A percentile compares a stretch with the other conserved stretches of the same genome.
phyloP scores from a whole-genome alignment of 2,329 filamentous ascomycete species.

The Claviceps fusiformis region DNA sequence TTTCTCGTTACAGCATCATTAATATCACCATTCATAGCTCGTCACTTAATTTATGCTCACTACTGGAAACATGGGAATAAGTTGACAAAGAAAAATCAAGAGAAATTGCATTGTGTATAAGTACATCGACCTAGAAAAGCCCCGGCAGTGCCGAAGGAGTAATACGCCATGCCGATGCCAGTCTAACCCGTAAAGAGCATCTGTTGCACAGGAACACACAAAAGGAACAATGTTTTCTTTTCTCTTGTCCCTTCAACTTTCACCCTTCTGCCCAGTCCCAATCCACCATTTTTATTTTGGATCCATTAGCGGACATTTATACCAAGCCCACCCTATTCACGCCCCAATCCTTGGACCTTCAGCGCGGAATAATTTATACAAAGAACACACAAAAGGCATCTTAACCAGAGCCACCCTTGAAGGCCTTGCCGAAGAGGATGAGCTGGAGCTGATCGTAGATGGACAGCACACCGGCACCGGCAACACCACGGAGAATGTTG shows the following conservation, averaged over 20 bases:
- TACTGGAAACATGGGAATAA: too few relatives aligned
- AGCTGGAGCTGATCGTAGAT: slow-evolving; percentile 99
- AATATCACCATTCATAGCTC: not conserved
- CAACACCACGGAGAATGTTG: slow-evolving; percentile 99
- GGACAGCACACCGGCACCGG: slow-evolving; percentile 99
- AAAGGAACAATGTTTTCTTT: slow-evolving; percentile 19
- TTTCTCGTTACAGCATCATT: not conserved
- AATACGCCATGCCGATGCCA: slow-evolving; percentile 36
- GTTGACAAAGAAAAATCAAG: slow-evolving; percentile 16
- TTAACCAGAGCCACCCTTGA: slow-evolving; percentile 55
- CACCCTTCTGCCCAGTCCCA: slow-evolving; percentile 33
- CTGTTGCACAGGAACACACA: slow-evolving; percentile 23
- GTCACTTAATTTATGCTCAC: not conserved
- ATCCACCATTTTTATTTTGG: slow-evolving; percentile 31
- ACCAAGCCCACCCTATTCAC: slow-evolving; percentile 23
- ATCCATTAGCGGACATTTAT: slow-evolving; percentile 25
- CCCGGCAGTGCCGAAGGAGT: slow-evolving; percentile 30
- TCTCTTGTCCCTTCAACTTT: slow-evolving; percentile 24
- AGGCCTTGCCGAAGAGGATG: slow-evolving; percentile 99
- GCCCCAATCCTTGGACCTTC: slow-evolving; percentile 18
- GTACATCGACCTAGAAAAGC: slow-evolving; percentile 45
- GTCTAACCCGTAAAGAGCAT: slow-evolving; percentile 33
- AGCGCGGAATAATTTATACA: slow-evolving; percentile 27
- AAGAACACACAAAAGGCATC: slow-evolving; percentile 20
- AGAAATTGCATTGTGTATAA: slow-evolving; percentile 48